Evolutionary conservation across 345 rosid genomes (phyloP).

Genomic region (Excoecaria agallocha): DNA sequence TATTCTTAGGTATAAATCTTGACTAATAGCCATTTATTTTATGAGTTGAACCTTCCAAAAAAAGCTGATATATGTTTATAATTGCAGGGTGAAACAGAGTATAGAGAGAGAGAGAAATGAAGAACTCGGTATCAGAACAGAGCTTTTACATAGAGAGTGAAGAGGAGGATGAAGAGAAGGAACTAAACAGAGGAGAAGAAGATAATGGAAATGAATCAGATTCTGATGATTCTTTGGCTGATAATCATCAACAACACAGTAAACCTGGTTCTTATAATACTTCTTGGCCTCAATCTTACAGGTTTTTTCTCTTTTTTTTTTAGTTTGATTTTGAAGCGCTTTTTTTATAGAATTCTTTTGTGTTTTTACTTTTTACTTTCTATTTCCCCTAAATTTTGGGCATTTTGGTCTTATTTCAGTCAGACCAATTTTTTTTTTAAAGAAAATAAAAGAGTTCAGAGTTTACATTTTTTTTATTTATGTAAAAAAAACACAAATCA

Average conservation of each 20-base stretch:
- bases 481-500: no score
- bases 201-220: conserved; percentile 55
- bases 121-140: conserved; percentile 76
- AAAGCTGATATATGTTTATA: not conserved
- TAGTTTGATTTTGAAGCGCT: not conserved
- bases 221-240: conserved; percentile 46
- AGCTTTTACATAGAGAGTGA: conserved; percentile 87
- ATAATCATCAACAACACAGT: conserved; percentile 41
- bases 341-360: no score
- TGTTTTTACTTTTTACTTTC: no score
- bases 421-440: no score
- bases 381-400: no score
- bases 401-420: no score
- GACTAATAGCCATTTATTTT: not conserved
- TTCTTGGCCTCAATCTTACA: conserved; percentile 96
- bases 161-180: conserved; percentile 59
- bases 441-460: no score
- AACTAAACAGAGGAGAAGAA: conserved; percentile 27
- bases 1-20: not conserved
- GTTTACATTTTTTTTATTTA: no score
- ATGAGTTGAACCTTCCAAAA: not conserved
- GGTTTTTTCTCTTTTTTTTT: conserved; percentile 41
- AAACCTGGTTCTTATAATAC: conserved; percentile 59
- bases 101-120: conserved; percentile 42
- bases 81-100: conserved; percentile 3